Evolutionary conservation across 305 asterid genomes (phyloP).

Genomic region (Lippia alba): DNA sequence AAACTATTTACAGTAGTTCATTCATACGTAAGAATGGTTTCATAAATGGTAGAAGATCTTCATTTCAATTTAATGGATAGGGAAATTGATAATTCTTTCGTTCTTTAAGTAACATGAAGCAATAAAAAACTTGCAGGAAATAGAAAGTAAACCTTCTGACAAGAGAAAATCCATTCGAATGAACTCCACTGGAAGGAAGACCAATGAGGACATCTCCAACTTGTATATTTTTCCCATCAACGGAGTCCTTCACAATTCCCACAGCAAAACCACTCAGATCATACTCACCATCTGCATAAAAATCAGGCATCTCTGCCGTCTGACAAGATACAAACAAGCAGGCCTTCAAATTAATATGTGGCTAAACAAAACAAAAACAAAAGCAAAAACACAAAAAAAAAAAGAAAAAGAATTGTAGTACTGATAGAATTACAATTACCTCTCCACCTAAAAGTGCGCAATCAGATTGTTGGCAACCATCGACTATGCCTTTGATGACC

Average conservation of each 20-base stretch:
- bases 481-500: slow-evolving; percentile 94
- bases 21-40: no score
- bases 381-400: no score
- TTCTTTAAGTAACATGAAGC: no score
- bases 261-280: slow-evolving; percentile 97
- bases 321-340: slow-evolving; percentile 39
- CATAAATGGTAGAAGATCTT: no score
- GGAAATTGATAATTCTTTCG: not conserved
- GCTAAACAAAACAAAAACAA: slow-evolving; percentile 2
- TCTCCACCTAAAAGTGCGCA: slow-evolving; percentile 96
- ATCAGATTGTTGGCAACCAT: slow-evolving; percentile 89
- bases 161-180: slow-evolving; percentile 91
- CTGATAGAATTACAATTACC: slow-evolving; percentile 47
- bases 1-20: no score
- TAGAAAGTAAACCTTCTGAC: slow-evolving; percentile 93
- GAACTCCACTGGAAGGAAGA: slow-evolving; percentile 96
- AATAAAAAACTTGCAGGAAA: no score
- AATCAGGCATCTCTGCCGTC: slow-evolving; percentile 99
- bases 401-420: not conserved
- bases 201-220: slow-evolving; percentile 88
- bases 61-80: not conserved
- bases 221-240: slow-evolving; percentile 75
- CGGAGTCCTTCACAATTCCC: slow-evolving; percentile 78
- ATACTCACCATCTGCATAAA: slow-evolving; percentile 90
- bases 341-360: slow-evolving; percentile 10